Base-by-base conservation (phyloP, 257 asterid species). In the Solanum clarkiae region DNA sequence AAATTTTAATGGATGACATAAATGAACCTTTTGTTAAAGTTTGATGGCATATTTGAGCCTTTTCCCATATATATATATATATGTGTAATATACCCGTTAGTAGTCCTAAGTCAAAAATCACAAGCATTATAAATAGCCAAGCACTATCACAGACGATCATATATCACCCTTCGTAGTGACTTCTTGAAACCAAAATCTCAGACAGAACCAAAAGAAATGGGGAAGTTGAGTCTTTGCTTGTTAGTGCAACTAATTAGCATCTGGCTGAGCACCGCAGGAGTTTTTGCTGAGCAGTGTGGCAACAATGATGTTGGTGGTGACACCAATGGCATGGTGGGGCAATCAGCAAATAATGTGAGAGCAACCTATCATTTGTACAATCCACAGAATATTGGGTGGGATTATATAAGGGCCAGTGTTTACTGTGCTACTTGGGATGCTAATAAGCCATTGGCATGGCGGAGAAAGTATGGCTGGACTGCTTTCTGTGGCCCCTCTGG, bases 401-500 rank as follows among this genome's bases (percentile, higher is more conserved):
- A 60, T 60, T 81, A 57, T 13, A n/a, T 56, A n/a, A 45, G 56
- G 55, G 85, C 75, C 13, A 82, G 85, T 2, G 59, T 62, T 18
- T 81, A 55, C 42, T 59, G 84, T 44, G 71, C 84, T 0, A 81
- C 84, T 47, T 16, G 57, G 57, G 74, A 81, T 60, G 84, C 84
- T 14, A 62, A 60, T 26, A 81, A 60, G 74, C 84, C 84, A 36
- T 49, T 81, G 65, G 72, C 68, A 36, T 81, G 84, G 84, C 55
- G 84, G n/a, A 57, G 3, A 32, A 81, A 81, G 84, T 81, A 81
- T 57, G 84, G 84, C 3, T 81, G 84, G 84, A 81, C 84, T 55
- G 84, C 84, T 63, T 81, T 81, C 16, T 81, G 84, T 81, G 84
- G 84, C 1, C 84, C 84, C 17, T 62, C 49, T 36, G 84, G 84